These are phyloP conservation scores for Rhodotorula sp. DNA, from an alignment of 1,284 basidiomycete species.

Conservation along the genomic window DNA sequence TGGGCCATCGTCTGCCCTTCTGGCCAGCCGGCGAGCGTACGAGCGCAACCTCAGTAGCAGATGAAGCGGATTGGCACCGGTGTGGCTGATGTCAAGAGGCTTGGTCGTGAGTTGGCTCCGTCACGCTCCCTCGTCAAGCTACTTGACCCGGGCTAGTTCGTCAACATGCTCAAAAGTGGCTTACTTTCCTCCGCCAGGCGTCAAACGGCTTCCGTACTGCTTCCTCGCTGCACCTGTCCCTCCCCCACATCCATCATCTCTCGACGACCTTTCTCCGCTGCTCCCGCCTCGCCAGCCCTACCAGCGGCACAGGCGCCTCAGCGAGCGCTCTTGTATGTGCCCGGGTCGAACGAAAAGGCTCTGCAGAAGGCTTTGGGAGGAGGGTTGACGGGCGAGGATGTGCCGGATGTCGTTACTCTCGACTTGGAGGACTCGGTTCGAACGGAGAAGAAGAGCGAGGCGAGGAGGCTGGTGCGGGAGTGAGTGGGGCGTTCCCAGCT, in stretches of 20 bases:
- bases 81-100: neutral
- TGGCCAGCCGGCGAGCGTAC: fast-evolving
- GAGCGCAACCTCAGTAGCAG: neutral
- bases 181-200: too few relatives aligned
- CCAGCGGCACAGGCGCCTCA: neutral
- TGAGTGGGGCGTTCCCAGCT: slow-evolving; percentile 3
- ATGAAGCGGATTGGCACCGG: neutral
- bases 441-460: slow-evolving; percentile 32
- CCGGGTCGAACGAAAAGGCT: slow-evolving; percentile 22
- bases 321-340: slow-evolving; percentile 33
- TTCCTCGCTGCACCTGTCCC: neutral
- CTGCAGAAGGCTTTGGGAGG: slow-evolving; percentile 10
- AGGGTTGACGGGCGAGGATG: neutral
- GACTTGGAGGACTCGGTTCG: slow-evolving; percentile 40
- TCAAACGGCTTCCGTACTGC: neutral
- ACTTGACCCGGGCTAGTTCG: neutral
- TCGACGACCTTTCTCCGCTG: neutral
- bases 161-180: neutral
- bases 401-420: slow-evolving; percentile 25
- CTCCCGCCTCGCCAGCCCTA: neutral
- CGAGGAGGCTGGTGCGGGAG: slow-evolving; percentile 32
- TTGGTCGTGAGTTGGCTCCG: neutral
- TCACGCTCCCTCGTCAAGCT: neutral
- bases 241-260: slow-evolving; percentile 7
- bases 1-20: neutral